Conservation (phyloP, 495 filamentous ascomycete species). For the Rusavskia elegans region DNA sequence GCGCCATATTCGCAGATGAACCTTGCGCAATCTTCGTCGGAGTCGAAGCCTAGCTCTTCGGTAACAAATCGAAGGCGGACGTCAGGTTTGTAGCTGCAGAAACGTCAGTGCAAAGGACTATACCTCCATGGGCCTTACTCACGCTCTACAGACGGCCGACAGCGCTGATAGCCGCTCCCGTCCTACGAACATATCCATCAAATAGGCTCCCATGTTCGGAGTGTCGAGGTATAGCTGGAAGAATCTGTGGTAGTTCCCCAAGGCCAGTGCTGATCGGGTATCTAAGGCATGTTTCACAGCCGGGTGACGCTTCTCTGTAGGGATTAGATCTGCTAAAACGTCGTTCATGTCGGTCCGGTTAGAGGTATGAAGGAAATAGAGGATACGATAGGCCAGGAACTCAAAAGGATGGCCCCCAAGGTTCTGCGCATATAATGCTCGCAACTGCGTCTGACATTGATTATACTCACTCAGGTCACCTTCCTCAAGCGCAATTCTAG, state of each 20-base stretch:
- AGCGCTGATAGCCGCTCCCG: slow-evolving; percentile 86
- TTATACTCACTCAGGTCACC: slow-evolving; percentile 99
- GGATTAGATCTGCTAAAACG: slow-evolving; percentile 90
- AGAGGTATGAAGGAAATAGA: slow-evolving; percentile 98
- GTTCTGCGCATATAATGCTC: slow-evolving; percentile 70
- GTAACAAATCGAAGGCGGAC: slow-evolving; percentile 82
- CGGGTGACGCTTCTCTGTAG: slow-evolving; percentile 73
- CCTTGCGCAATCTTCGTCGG: slow-evolving; percentile 73
- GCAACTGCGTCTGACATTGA: slow-evolving; percentile 97
- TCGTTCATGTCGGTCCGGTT: slow-evolving; percentile 98
- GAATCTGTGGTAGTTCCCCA: slow-evolving; percentile 94
- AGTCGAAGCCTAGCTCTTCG: slow-evolving; percentile 90
- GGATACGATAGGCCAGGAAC: slow-evolving; percentile 98
- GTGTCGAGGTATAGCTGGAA: slow-evolving; percentile 89
- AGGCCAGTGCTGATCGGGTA: slow-evolving; percentile 77
- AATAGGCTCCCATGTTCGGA: slow-evolving; percentile 93
- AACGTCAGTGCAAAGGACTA: slow-evolving; percentile 20
- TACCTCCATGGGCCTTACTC: slow-evolving; percentile 27
- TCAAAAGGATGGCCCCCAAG: slow-evolving; percentile 83
- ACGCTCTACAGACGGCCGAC: slow-evolving; percentile 85
- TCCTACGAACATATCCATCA: slow-evolving; percentile 97
- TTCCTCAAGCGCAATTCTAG: slow-evolving; percentile 94
- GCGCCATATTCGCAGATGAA: slow-evolving; percentile 71
- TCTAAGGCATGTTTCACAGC: slow-evolving; percentile 83
- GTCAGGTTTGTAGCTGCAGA: slow-evolving; percentile 69